phyloP scores from a whole-genome alignment of 192 early-diverging fungal genomes.

The Entomortierella beljakovae region DNA sequence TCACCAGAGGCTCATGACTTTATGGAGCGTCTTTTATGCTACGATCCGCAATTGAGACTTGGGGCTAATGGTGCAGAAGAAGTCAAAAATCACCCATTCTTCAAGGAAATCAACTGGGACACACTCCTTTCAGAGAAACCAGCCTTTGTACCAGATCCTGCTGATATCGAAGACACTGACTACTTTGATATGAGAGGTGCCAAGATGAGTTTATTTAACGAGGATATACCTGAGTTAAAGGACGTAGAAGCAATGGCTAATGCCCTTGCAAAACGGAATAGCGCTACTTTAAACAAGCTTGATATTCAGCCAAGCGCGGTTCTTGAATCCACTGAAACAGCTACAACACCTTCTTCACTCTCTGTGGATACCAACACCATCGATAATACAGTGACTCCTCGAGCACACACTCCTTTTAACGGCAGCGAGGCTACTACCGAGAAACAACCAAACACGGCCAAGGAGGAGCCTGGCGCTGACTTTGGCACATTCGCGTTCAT shows the following conservation, averaged over 20 bases:
- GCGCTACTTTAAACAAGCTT: slow-evolving; percentile 6
- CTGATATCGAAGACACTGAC: slow-evolving; percentile 85
- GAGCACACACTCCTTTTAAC: slow-evolving; percentile 16
- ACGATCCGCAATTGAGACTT: slow-evolving; percentile 71
- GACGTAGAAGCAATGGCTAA: slow-evolving; percentile 52
- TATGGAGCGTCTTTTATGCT: slow-evolving; percentile 81
- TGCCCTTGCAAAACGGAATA: slow-evolving; percentile 52
- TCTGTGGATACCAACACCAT: slow-evolving; percentile 6
- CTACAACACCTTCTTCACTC: slow-evolving; percentile 10
- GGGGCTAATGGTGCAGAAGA: slow-evolving; percentile 79
- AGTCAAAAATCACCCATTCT: slow-evolving; percentile 81
- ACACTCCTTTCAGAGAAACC: slow-evolving; percentile 70
- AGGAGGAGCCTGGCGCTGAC: slow-evolving; percentile 61
- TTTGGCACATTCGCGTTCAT: slow-evolving; percentile 96
- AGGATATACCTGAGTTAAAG: slow-evolving; percentile 48
- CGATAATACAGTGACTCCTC: slow-evolving; percentile 48
- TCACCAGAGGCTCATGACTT: slow-evolving; percentile 81
- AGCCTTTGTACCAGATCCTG: slow-evolving; percentile 85
- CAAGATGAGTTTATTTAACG: slow-evolving; percentile 60
- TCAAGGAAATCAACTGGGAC: slow-evolving; percentile 79
- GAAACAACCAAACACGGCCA: slow-evolving; percentile 6
- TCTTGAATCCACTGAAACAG: background rate
- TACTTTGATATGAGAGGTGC: slow-evolving; percentile 95
- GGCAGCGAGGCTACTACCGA: slow-evolving; percentile 37
- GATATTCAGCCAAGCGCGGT: slow-evolving; percentile 17